Conservation (phyloP, 2,329 filamentous ascomycete species). For the Beauveria varroae region DNA sequence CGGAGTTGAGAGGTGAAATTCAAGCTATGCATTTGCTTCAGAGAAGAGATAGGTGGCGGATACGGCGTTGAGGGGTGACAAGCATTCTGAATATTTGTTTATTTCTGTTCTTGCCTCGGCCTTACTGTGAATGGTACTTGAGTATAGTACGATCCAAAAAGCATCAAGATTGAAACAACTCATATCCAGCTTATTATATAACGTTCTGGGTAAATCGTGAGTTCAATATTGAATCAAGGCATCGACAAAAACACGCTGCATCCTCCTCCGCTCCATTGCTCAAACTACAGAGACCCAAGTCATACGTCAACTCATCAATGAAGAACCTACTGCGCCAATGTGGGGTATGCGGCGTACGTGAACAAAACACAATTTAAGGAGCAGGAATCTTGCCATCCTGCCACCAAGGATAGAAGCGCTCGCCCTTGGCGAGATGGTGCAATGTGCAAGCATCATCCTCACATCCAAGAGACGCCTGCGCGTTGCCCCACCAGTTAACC, state of each 20-base stretch:
- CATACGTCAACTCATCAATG: neutral
- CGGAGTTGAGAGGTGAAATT: neutral
- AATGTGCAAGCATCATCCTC: conserved; percentile 19
- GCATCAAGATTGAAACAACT: neutral
- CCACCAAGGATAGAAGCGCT: conserved; percentile 24
- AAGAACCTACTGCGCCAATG: neutral
- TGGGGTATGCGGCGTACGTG: neutral
- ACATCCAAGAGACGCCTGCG: conserved; percentile 17
- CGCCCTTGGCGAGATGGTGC: conserved; percentile 17
- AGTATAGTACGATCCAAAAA: too few relatives aligned
- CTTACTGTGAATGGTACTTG: neutral
- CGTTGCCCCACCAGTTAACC: conserved; percentile 41
- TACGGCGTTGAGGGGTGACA: neutral
- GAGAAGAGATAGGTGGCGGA: neutral
- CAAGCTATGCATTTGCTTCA: neutral
- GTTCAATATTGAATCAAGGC: neutral
- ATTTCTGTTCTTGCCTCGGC: neutral
- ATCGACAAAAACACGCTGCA: neutral
- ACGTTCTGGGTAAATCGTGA: neutral
- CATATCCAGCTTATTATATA: neutral
- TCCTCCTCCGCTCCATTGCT: neutral
- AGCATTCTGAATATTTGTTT: neutral
- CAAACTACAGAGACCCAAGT: neutral
- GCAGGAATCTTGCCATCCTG: conserved; percentile 16
- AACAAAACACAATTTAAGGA: conserved; percentile 11